Conservation (phyloP, 2,329 filamentous ascomycete genomes). For the Zasmidium citrigriseum region DNA sequence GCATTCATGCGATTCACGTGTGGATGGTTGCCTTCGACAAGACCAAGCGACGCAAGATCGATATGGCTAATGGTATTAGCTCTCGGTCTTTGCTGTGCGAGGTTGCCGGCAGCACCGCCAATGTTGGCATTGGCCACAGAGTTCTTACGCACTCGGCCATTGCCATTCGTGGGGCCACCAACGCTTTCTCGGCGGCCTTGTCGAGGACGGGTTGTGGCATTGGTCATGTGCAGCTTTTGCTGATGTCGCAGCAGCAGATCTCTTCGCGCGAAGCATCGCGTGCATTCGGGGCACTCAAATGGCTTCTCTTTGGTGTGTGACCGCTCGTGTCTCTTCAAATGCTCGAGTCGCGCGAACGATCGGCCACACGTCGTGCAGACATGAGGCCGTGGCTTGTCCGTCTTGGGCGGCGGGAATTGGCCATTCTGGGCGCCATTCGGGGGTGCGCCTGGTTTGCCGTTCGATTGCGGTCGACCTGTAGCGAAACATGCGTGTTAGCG, state of each 20-base stretch:
- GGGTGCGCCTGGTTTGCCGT: constrained; percentile 13
- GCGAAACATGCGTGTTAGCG: background rate
- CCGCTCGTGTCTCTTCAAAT: constrained; percentile 94
- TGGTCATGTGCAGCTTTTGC: constrained; percentile 96
- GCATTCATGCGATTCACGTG: constrained; percentile 31
- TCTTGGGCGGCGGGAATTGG: constrained; percentile 80
- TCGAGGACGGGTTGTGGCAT: constrained; percentile 81
- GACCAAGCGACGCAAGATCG: constrained; percentile 71
- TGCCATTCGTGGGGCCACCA: constrained; percentile 66
- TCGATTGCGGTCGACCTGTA: constrained; percentile 11
- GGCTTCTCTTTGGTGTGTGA: constrained; percentile 99
- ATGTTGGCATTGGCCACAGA: constrained; percentile 69
- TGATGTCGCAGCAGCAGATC: constrained; percentile 92
- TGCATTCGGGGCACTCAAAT: constrained; percentile 94
- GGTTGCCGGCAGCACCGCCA: constrained; percentile 50
- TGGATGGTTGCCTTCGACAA: constrained; percentile 29
- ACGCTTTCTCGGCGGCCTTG: constrained; percentile 84
- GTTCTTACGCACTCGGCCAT: constrained; percentile 84
- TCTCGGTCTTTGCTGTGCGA: constrained; percentile 72
- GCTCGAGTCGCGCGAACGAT: constrained; percentile 91
- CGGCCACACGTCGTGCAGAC: constrained; percentile 88
- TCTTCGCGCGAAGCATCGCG: constrained; percentile 89
- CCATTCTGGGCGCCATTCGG: constrained; percentile 25
- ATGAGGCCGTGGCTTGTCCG: constrained; percentile 94
- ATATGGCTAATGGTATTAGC: constrained; percentile 97